Conservation (phyloP, 2,329 filamentous ascomycete species). For the Dothistroma septosporum region DNA sequence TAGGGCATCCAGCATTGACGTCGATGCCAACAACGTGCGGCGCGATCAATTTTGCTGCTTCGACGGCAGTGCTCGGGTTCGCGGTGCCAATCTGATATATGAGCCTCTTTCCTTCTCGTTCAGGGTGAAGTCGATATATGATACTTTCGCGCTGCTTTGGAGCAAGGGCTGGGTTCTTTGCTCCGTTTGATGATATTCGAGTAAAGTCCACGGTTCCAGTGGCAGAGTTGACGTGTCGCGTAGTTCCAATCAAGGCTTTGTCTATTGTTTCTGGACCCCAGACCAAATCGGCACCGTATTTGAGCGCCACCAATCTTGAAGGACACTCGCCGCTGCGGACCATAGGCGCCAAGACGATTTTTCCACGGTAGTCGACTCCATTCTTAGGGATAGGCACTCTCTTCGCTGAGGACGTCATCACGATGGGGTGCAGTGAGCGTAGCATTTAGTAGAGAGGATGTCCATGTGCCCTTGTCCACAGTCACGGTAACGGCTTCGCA, state of each 20-base stretch:
- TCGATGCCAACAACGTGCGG: constrained; percentile 89
- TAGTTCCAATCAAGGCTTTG: constrained; percentile 82
- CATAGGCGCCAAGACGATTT: constrained; percentile 95
- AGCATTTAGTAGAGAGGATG: constrained; percentile 27
- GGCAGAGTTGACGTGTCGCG: constrained; percentile 67
- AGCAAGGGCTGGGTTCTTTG: constrained; percentile 52
- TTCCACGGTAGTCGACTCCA: constrained; percentile 90
- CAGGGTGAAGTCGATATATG: constrained; percentile 80
- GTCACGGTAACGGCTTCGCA: too few species aligned
- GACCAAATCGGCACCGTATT: constrained; percentile 94
- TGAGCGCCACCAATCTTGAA: constrained; percentile 78
- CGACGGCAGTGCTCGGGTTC: constrained; percentile 74
- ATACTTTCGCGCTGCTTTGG: constrained; percentile 57
- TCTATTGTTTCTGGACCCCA: constrained; percentile 98
- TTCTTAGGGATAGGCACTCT: constrained; percentile 78
- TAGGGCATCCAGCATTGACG: constrained; percentile 96
- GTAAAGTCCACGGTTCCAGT: constrained; percentile 83
- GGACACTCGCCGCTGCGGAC: constrained; percentile 84
- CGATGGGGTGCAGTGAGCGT: constrained; percentile 26
- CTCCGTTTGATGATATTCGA: constrained; percentile 67
- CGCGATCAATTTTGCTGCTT: constrained; percentile 79
- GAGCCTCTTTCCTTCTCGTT: constrained; percentile 66
- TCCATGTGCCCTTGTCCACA: constrained; percentile 6
- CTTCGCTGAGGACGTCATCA: constrained; percentile 41
- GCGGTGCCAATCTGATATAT: constrained; percentile 93